Evolutionary conservation across 2,329 filamentous ascomycete genomes (phyloP).

Genomic region (Xylaria sp.): DNA sequence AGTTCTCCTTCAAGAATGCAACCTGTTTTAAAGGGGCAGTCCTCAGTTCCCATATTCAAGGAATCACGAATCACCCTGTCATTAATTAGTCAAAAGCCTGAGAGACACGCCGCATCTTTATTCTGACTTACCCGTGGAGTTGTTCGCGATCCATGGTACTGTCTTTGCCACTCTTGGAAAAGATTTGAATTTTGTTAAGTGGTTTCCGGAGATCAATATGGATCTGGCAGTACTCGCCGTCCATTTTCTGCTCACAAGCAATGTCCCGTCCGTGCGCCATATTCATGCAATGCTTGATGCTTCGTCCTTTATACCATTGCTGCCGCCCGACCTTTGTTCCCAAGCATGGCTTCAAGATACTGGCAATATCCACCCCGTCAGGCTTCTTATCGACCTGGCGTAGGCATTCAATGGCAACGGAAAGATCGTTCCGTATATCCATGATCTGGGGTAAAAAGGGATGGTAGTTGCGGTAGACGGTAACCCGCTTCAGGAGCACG

Average conservation of each 20-base stretch:
- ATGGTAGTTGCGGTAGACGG: conserved; percentile 59
- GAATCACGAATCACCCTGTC: conserved; percentile 53
- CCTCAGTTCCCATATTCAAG: conserved; percentile 53
- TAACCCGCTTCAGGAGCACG: conserved; percentile 52
- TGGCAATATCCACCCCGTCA: conserved; percentile 25
- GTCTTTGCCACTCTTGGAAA: conserved; percentile 89
- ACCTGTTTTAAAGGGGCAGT: conserved; percentile 54
- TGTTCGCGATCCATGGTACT: conserved; percentile 65
- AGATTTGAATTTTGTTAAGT: conserved; percentile 63
- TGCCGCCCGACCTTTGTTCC: conserved; percentile 62
- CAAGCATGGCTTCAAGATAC: conserved; percentile 45
- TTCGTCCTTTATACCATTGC: conserved; percentile 59
- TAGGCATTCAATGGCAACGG: conserved; percentile 53
- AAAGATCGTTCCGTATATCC: conserved; percentile 63
- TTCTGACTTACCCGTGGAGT: conserved; percentile 48
- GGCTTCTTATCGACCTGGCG: conserved; percentile 30
- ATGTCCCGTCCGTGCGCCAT: conserved; percentile 56
- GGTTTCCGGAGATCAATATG: conserved; percentile 64
- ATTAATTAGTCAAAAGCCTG: background rate
- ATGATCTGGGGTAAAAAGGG: conserved; percentile 64
- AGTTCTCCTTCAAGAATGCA: conserved; percentile 84
- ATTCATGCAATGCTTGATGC: conserved; percentile 68
- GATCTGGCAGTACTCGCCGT: conserved; percentile 87
- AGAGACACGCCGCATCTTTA: background rate
- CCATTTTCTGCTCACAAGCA: conserved; percentile 76